Conservation (phyloP, 148 eudicot genomes). For the Chenopodium suecicum region DNA sequence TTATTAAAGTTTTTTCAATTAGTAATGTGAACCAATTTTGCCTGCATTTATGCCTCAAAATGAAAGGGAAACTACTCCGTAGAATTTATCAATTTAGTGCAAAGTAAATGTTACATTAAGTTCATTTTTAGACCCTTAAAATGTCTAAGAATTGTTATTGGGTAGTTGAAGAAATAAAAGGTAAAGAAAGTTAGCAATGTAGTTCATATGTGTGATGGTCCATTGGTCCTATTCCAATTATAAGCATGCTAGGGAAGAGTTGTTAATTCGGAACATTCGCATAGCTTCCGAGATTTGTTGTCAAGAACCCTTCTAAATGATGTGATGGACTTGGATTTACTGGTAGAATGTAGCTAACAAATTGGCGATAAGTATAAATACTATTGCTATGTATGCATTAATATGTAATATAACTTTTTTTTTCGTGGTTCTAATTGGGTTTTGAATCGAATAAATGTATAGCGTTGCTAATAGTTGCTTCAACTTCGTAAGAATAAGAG, state of each 20-base stretch:
- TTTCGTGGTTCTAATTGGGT: too few species aligned
- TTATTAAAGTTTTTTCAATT: not conserved
- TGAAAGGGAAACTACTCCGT: not conserved
- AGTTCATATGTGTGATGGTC: not conserved
- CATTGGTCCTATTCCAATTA: not conserved
- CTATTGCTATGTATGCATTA: not conserved
- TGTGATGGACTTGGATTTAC: not conserved
- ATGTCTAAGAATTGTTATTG: not conserved
- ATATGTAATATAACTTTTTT: too few species aligned
- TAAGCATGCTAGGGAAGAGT: not conserved
- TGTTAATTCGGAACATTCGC: not conserved
- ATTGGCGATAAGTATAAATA: too few species aligned
- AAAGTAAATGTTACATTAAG: not conserved
- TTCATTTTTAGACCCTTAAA: not conserved
- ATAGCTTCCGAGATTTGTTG: too few species aligned
- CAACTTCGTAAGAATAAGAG: not conserved
- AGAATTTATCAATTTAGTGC: not conserved
- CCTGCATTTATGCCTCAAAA: slow-evolving; percentile 3
- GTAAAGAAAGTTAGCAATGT: not conserved
- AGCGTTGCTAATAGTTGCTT: too few species aligned
- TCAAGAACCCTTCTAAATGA: not conserved
- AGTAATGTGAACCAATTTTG: not conserved
- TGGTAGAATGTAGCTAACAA: too few species aligned
- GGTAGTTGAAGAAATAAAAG: not conserved
- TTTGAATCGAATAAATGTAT: too few species aligned